Base-by-base conservation (phyloP, 805 yeast species). In the Pichia occidentalis region DNA sequence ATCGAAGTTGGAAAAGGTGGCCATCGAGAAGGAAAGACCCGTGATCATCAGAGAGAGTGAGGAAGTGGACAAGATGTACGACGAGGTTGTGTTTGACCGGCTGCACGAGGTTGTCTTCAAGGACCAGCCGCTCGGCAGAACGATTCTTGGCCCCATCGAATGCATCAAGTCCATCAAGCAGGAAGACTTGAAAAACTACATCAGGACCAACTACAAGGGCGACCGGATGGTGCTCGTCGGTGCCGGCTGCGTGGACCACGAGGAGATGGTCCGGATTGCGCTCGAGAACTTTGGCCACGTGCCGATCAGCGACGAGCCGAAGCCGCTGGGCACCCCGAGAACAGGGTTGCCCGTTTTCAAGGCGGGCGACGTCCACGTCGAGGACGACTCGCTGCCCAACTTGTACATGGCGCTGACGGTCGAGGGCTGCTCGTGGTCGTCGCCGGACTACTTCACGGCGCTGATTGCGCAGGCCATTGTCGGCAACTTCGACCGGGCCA, bases 221-320 rank as follows among this genome's bases (percentile, higher is more conserved):
- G 97, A 92, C 63, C 71, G 97, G 54, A 92, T 92, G 97, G 97
- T 92, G 1, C 69, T 92, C n/a, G 95, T 88, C 28, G 97, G 96
- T 29, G 87, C 94, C 1, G 99, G 99, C 17, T 81, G 88, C 31
- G 94, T 92, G 18, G 76, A 85, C 52, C 99, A 92, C 63, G 83
- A 80, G 7, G 78, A 81, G 46, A 73, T 92, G 39, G 95, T 87
- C 19, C 55, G 68, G 46, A 69, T 78, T 43, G 97, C 97, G 3
- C 71, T 79, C 47, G 67, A 75, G 57, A 73, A 76, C 54, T 92
- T 92, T 59, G 85, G 85, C 10, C 81, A 78, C 51, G 71, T 84
- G 34, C 71, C 77, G 34, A 41, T 66, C 9, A 67, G 79, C 12
- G 62, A 65, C 17, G 61, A 67, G 23, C 77, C 80, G 7, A 68